These are phyloP conservation scores for Carallia brachiata DNA, from an alignment of 345 rosid genomes.

Conservation along the genomic window DNA sequence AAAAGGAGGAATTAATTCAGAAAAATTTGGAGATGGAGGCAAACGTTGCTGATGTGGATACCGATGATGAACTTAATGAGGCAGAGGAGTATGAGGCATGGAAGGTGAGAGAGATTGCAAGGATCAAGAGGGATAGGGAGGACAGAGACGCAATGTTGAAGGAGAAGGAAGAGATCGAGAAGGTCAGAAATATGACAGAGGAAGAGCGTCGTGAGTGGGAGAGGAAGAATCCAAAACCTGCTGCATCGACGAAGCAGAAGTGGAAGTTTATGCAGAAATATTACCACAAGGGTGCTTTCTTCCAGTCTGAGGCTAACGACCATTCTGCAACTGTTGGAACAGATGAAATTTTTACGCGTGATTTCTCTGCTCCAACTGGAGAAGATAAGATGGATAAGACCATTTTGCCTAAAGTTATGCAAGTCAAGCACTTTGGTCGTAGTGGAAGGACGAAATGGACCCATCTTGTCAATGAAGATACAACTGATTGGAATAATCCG, in stretches of 20 bases:
- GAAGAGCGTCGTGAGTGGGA: conserved; percentile 85
- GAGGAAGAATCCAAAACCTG: conserved; percentile 68
- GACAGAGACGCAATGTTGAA: conserved; percentile 61
- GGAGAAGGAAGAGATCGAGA: conserved; percentile 78
- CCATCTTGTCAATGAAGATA: conserved; percentile 77
- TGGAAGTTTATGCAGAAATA: conserved; percentile 84
- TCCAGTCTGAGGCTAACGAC: conserved; percentile 50
- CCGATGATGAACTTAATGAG: conserved; percentile 73
- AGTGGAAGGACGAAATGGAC: conserved; percentile 89
- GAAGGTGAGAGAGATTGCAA: conserved; percentile 79
- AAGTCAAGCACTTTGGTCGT: conserved; percentile 79
- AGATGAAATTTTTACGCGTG: conserved; percentile 44
- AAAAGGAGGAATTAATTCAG: conserved; percentile 60
- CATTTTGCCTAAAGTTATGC: conserved; percentile 74
- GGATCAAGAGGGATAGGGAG: conserved; percentile 72
- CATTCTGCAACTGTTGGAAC: conserved; percentile 48
- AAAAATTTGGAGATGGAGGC: conserved; percentile 63
- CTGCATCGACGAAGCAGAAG: conserved; percentile 53
- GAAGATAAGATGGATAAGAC: conserved; percentile 78
- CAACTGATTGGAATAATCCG: conserved; percentile 87
- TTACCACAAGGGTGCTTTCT: conserved; percentile 80
- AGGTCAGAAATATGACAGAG: conserved; percentile 74
- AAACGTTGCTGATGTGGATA: conserved; percentile 65
- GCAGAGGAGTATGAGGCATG: conserved; percentile 79
- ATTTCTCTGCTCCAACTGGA: conserved; percentile 78